These are phyloP conservation scores for Monilinia fructicola DNA, from an alignment of 2,329 filamentous ascomycete genomes.

Conservation along the genomic window DNA sequence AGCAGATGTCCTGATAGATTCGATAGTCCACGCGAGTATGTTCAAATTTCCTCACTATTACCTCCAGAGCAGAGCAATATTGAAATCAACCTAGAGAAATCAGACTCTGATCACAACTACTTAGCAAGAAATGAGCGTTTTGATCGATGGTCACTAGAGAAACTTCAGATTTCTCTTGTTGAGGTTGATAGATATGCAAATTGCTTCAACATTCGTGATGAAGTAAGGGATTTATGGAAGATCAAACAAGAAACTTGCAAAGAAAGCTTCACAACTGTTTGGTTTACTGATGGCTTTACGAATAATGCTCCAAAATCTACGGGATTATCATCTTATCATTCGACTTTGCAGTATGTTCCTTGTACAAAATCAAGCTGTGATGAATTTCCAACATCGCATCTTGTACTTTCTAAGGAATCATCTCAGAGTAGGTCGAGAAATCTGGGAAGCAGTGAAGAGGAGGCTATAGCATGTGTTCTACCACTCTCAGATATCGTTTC, in stretches of 20 bases:
- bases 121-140: constrained; percentile 24
- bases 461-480: background rate
- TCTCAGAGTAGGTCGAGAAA: background rate
- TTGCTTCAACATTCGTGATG: background rate
- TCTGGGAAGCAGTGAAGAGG: background rate
- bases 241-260: constrained; percentile 26
- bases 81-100: background rate
- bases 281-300: constrained; percentile 29
- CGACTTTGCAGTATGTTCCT: background rate
- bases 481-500: background rate
- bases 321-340: background rate
- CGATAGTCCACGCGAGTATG: constrained; percentile 25
- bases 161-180: constrained; percentile 29
- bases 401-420: background rate
- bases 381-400: background rate
- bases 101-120: constrained; percentile 11
- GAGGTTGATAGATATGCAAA: constrained; percentile 31
- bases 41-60: constrained; percentile 29
- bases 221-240: background rate
- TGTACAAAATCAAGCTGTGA: too few species aligned
- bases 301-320: background rate
- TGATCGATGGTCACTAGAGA: constrained; percentile 33
- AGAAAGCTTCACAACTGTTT: constrained; percentile 26
- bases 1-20: constrained; percentile 17
- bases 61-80: constrained; percentile 12